A percentile compares a stretch with the other conserved stretches of the same genome.
Evolutionary conservation across 2,329 filamentous ascomycete genomes (phyloP).

Genomic region (Neoscytalidium dimidiatum): DNA sequence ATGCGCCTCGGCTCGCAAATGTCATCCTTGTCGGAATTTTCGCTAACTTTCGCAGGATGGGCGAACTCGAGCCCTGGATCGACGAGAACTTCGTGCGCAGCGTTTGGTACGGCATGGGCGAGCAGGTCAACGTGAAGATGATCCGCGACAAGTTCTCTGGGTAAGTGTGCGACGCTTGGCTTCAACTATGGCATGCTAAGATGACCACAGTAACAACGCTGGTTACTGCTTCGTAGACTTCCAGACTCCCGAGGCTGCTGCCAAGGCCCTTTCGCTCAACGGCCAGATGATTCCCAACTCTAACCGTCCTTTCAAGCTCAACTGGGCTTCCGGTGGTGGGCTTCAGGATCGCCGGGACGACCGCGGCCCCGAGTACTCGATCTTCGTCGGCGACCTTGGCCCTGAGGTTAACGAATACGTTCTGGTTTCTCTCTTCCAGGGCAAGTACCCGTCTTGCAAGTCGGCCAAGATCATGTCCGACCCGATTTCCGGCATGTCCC

Average conservation of each 20-base stretch:
- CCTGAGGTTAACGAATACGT: constrained; percentile 99
- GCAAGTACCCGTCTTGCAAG: constrained; percentile 95
- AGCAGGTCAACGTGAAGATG: constrained; percentile 98
- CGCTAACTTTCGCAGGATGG: constrained; percentile 70
- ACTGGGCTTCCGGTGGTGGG: constrained; percentile 97
- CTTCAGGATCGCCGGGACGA: constrained; percentile 95
- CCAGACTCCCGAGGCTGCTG: constrained; percentile 75
- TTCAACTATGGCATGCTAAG: constrained; percentile 28
- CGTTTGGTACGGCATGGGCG: constrained; percentile 89
- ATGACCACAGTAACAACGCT: constrained; percentile 82
- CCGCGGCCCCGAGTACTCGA: constrained; percentile 92
- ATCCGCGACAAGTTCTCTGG: constrained; percentile 99
- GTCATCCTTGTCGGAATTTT: neutral
- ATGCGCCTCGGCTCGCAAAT: neutral
- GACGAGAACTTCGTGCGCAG: constrained; percentile 98
- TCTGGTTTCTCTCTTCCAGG: constrained; percentile 94
- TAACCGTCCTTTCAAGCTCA: constrained; percentile 93
- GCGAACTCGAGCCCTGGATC: constrained; percentile 98
- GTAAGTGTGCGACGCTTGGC: constrained; percentile 53
- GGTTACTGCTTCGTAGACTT: constrained; percentile 99
- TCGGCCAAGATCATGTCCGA: constrained; percentile 99
- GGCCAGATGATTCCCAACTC: constrained; percentile 91
- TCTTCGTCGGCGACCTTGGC: constrained; percentile 96
- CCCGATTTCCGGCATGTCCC: constrained; percentile 94
- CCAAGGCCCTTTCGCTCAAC: constrained; percentile 88